phyloP scores from a whole-genome alignment of 352 stramenopile species.

The Phytophthora pisi region DNA sequence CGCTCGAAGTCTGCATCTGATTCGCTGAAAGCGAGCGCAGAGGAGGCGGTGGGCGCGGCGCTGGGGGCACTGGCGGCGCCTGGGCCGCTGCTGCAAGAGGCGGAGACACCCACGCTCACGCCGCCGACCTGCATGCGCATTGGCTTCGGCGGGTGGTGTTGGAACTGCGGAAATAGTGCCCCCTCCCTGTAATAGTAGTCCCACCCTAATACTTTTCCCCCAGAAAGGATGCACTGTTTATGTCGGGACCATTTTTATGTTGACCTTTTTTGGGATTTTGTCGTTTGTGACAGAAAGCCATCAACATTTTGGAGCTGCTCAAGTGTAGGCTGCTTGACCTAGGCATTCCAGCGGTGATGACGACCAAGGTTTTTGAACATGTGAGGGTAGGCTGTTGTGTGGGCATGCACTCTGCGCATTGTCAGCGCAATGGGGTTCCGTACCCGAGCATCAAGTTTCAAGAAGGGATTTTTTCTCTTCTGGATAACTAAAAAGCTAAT shows the following conservation, averaged over 20 bases:
- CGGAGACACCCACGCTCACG: conserved; percentile 10
- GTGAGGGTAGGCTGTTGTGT: no score
- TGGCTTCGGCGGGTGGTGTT: background rate
- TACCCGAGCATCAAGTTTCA: no score
- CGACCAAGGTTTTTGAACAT: no score
- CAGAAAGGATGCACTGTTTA: background rate
- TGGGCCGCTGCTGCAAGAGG: conserved; percentile 2
- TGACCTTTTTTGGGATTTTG: background rate
- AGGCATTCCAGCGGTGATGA: no score
- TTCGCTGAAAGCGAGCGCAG: conserved; percentile 52
- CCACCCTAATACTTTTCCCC: background rate
- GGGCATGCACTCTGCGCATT: no score
- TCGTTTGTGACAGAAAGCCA: background rate
- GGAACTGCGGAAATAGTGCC: background rate
- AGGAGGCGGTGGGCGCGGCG: conserved; percentile 6
- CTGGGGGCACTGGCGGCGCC: background rate
- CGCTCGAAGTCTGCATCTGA: conserved; percentile 77
- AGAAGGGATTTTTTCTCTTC: no score
- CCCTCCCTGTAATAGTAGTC: no score
- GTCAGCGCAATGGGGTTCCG: no score
- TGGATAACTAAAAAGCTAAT: no score
- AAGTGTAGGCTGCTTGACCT: no score
- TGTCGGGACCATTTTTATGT: background rate
- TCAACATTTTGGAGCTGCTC: no score
- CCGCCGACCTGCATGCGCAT: conserved; percentile 4